Evolutionary conservation across 2,329 filamentous ascomycete species (phyloP), one percentile per base, ranked within the genome.

Genomic region (Neonectria magnoliae): DNA sequence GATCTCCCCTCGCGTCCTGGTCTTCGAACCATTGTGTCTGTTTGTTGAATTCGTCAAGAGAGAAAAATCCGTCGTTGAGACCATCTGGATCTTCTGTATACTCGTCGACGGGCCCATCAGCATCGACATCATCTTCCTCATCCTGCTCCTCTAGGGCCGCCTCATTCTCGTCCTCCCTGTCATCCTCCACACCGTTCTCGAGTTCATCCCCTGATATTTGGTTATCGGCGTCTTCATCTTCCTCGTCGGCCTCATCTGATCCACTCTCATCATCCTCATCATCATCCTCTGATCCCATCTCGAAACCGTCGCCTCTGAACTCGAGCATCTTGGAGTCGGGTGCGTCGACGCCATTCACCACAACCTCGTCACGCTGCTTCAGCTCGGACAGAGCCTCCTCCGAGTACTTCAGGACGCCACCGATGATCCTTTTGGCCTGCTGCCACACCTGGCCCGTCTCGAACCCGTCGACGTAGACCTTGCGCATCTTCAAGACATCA

Each of bases 51-150:
- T 97, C 90, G 74, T 98, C 94, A 73, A 99, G 95, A 16, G 93
- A 97, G 81, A 99, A 99, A 82, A 99, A 99, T 5, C 94, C 95
- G 76, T 99, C 96, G 75, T 99, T 98, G 33, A 99, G 87, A 7
- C 94, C 93, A 75, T 96, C 86, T 4, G 90, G 89, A 74, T 98
- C 84, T 4, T 84, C 81, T 11, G 80, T 80, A 1, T 81, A 83
- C 2, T 85, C 84, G 1, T 85, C 83, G 0, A 83, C 82, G 0
- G 80, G 77, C 1, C 81, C 81, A 1, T 82, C 81, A 1, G 79
- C 80, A 4, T 82, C 79, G 0, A 80, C 77, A 4, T 79, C 79
- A 2, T 80, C 77, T 4, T 76, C 76, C 0, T 79, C 78, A 0
- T 76, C 76, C 8, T 77, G 79, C 2, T 77, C 79, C 1, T 75